Percentiles rank a stretch among this genome's conserved stretches.
phyloP scores from a whole-genome alignment of 2,329 filamentous ascomycete genomes.

The Aspergillus costaricaensis region DNA sequence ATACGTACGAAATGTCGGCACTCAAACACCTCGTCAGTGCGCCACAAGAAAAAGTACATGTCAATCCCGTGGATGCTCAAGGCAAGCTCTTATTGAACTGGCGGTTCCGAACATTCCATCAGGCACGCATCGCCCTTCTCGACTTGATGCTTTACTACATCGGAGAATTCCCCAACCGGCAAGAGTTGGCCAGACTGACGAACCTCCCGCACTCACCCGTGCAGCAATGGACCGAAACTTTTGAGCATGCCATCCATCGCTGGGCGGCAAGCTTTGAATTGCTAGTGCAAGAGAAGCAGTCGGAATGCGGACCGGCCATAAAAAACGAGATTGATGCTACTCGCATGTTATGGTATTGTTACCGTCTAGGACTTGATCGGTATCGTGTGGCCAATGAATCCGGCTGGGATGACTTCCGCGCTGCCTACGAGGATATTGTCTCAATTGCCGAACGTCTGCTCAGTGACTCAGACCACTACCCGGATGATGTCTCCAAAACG shows the following conservation, averaged over 20 bases:
- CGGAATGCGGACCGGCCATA: constrained; percentile 12
- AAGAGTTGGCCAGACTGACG: not conserved
- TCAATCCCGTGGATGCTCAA: not conserved
- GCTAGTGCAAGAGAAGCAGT: constrained; percentile 4
- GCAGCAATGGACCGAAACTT: not conserved
- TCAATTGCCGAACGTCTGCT: constrained; percentile 8
- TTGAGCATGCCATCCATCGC: constrained; percentile 1
- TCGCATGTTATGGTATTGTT: constrained; percentile 14
- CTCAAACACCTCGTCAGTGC: not conserved
- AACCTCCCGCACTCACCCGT: not conserved
- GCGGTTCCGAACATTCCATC: constrained; percentile 15
- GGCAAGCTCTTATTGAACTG: constrained; percentile 12
- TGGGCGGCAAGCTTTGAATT: constrained; percentile 18
- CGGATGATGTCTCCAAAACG: constrained; percentile 13
- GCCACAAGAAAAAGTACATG: not conserved
- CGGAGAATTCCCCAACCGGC: constrained; percentile 1
- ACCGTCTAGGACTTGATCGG: constrained; percentile 8
- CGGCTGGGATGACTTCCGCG: constrained; percentile 18
- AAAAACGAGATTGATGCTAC: constrained; percentile 15
- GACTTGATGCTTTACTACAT: constrained; percentile 17
- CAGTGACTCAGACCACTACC: constrained; percentile 7
- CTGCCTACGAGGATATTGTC: constrained; percentile 15
- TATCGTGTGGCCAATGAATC: constrained; percentile 13
- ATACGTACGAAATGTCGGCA: constrained; percentile 9
- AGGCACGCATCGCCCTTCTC: constrained; percentile 16